Evolutionary conservation across 257 asterid species (phyloP).

Genomic region (Oldenlandia corymbosa): DNA sequence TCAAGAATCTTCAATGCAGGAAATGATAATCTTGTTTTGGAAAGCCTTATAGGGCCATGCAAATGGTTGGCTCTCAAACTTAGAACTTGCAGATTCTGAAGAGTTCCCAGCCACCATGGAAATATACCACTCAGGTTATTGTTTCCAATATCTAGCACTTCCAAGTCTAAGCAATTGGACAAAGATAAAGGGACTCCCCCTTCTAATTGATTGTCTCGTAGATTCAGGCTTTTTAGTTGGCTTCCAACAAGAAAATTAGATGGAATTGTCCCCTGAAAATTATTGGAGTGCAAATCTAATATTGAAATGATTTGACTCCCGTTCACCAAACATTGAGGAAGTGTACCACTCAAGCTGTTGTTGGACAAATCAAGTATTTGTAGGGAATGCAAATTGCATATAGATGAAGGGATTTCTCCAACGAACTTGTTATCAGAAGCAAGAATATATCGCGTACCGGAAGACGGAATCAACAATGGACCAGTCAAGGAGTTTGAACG

Average conservation of each 20-base stretch:
- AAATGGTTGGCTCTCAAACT: slow-evolving; percentile 17
- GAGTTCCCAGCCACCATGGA: slow-evolving; percentile 28
- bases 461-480: slow-evolving; percentile 4
- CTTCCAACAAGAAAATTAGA: no score
- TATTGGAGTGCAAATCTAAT: no score
- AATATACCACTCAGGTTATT: slow-evolving; percentile 28
- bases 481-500: slow-evolving; percentile 3
- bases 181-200: slow-evolving; percentile 15
- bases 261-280: no score
- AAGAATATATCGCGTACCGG: not conserved
- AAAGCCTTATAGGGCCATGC: slow-evolving; percentile 9
- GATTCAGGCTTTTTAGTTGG: no score
- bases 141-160: slow-evolving; percentile 20
- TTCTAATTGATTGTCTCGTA: slow-evolving; percentile 13
- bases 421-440: slow-evolving; percentile 16
- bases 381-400: not conserved
- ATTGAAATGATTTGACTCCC: not conserved
- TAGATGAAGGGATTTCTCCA: slow-evolving; percentile 19
- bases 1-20: slow-evolving; percentile 20
- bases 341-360: slow-evolving; percentile 3
- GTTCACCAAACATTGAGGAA: slow-evolving; percentile 15
- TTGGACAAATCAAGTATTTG: slow-evolving; percentile 1
- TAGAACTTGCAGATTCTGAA: slow-evolving; percentile 24
- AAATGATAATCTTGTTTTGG: slow-evolving; percentile 4
- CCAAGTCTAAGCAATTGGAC: slow-evolving; percentile 14